Base-by-base conservation (phyloP, 805 yeast genomes). In the Barnettozyma vustinii region DNA sequence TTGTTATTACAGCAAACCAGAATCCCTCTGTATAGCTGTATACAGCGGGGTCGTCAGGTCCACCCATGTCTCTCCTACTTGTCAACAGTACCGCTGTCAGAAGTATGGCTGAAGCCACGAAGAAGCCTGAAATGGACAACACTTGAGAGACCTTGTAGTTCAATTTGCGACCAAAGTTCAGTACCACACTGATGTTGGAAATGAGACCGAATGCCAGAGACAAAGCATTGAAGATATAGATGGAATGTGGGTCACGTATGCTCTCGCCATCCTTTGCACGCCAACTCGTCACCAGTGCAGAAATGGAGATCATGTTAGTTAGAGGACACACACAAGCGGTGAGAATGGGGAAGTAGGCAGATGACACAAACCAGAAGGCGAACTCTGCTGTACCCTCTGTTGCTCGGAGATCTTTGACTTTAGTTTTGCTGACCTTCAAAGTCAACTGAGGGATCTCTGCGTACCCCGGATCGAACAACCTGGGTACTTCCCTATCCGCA, bases 261-360 rank as follows among this genome's bases (percentile, higher is more conserved):
- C 55, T 53, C 0, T 51, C 39, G 0, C 67, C 65, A 3, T 54
- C 61, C 5, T 59, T 41, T n/a, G 18, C n/a, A 45, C 83, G 63
- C 96, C 96, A 88, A 43, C 75, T 72, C 49, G 84, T 83, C 0
- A 82, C 80, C 15, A 87, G 72, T 6, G 91, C 87, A 1, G 85
- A 81, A 5, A 86, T 70, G 0, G 92, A 84, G 39, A 81, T 74
- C 73, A 86, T 76, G 56, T 87, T 87, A 7, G 92, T 82, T 25
- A 88, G 57, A 0, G 96, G 96, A 0, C 94, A 95, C 35, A 83
- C 58, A 55, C 92, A 85, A 5, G 92, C 89, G 1, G 91, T 81
- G 8, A 84, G 61, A 23, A 88, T 73, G 0, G 96, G 96, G 54
- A 87, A 75, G 55, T 82, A 81, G 2, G 84, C 75, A 3, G 91